Evolutionary conservation across 169 alveolate genomes (phyloP).

Genomic region (Plasmodium adleri): DNA sequence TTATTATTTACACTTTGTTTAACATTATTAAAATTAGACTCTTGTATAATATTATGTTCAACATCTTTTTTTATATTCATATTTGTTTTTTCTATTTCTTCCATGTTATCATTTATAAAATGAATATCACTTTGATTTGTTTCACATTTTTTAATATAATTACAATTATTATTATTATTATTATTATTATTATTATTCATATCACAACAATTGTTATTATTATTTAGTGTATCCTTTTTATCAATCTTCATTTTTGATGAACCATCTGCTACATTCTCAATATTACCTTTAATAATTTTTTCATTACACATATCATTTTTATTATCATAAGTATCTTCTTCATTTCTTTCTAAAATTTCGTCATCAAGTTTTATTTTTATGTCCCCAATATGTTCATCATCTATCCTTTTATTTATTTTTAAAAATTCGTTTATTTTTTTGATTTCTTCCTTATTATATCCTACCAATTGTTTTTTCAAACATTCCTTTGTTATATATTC

Average conservation of each 20-base stretch:
- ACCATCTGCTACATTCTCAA: background rate
- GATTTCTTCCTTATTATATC: background rate
- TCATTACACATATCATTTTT: background rate
- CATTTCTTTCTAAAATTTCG: background rate
- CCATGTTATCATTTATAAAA: background rate
- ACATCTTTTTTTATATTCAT: background rate
- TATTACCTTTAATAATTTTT: background rate
- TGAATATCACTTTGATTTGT: background rate
- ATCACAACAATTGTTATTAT: background rate
- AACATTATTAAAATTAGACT: background rate
- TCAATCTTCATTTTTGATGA: background rate
- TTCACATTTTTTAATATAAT: slow-evolving; percentile 1
- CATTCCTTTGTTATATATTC: background rate
- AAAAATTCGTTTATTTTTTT: no score
- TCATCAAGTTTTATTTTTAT: no score
- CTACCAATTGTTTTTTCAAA: background rate
- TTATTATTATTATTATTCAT: background rate
- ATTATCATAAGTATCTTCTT: background rate
- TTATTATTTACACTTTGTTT: background rate
- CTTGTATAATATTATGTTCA: background rate
- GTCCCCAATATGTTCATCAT: no score
- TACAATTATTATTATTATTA: slow-evolving; percentile 2
- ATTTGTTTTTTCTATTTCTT: slow-evolving; percentile 10
- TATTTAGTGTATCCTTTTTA: background rate
- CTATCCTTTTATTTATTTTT: no score